These are phyloP conservation scores for Metschnikowia lunata DNA, from an alignment of 805 yeast genomes.

Conservation along the genomic window DNA sequence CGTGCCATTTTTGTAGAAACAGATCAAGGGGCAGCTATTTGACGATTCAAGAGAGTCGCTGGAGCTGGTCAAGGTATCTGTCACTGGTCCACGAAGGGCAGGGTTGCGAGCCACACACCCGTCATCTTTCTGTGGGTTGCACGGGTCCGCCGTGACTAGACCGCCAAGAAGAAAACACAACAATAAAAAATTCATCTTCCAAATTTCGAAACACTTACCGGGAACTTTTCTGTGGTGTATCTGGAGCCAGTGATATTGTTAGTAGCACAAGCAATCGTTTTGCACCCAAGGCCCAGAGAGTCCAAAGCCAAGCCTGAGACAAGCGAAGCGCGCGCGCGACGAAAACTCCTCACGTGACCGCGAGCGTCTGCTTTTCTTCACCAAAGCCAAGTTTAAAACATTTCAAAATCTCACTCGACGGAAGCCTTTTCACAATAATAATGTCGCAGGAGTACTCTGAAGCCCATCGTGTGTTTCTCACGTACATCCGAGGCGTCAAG, in stretches of 20 bases:
- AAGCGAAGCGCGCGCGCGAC: too few relatives aligned
- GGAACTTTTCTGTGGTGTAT: too few relatives aligned
- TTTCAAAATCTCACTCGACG: too few relatives aligned
- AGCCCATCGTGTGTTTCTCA: conserved; percentile 16
- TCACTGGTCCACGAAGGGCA: conserved; percentile 21
- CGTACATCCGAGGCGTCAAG: conserved; percentile 14
- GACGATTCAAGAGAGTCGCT: conserved; percentile 11
- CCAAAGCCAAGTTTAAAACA: too few relatives aligned
- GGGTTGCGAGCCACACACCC: conserved; percentile 24
- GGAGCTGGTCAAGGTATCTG: conserved; percentile 19
- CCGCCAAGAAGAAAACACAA: background rate
- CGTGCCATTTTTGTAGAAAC: conserved; percentile 7
- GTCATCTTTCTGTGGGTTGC: conserved; percentile 25
- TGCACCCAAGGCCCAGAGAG: too few relatives aligned
- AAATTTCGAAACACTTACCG: too few relatives aligned
- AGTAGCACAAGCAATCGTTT: too few relatives aligned
- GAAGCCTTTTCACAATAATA: too few relatives aligned
- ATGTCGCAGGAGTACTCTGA: conserved; percentile 10
- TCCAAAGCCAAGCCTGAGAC: too few relatives aligned
- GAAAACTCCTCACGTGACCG: background rate
- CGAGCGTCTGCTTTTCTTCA: background rate
- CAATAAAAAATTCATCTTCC: too few relatives aligned
- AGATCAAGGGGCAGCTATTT: conserved; percentile 9
- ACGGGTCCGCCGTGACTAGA: conserved; percentile 10
- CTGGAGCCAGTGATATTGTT: too few relatives aligned